A percentile compares a stretch with the other conserved stretches of the same genome.
These are phyloP conservation scores for Phoenix dactylifera DNA, from an alignment of 176 grass and related monocot species.

Conservation along the genomic window DNA sequence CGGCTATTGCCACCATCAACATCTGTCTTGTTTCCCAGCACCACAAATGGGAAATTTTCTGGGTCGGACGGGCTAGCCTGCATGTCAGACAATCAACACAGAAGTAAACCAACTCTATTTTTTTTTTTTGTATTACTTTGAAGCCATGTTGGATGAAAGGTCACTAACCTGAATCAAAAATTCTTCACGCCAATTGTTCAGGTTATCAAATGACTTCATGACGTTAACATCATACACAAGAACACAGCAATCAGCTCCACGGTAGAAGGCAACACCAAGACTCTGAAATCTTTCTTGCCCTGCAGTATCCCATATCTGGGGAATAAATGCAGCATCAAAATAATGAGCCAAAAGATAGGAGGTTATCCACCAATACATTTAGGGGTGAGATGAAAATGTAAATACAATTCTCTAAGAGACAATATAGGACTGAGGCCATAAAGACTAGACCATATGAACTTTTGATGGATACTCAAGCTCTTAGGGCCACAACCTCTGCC, in stretches of 20 bases:
- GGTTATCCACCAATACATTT: neutral
- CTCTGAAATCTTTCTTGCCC: constrained; percentile 94
- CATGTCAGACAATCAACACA: constrained; percentile 3
- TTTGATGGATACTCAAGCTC: no score
- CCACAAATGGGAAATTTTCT: constrained; percentile 86
- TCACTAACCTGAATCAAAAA: constrained; percentile 65
- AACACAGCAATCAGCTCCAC: constrained; percentile 92
- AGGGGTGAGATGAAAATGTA: neutral
- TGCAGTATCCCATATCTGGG: constrained; percentile 91
- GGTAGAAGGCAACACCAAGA: constrained; percentile 92
- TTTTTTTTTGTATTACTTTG: no score
- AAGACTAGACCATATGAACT: no score
- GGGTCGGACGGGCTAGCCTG: constrained; percentile 90
- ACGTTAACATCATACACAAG: constrained; percentile 91
- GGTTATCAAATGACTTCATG: constrained; percentile 83
- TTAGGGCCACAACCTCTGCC: no score
- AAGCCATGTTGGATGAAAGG: neutral
- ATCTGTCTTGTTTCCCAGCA: constrained; percentile 88
- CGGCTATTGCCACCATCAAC: constrained; percentile 89
- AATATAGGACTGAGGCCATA: no score
- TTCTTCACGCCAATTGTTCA: constrained; percentile 92
- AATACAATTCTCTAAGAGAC: no score
- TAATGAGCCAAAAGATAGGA: neutral
- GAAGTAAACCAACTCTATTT: no score
- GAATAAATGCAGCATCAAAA: neutral